Conservation (phyloP, 768 basidiomycete species). For the Phanerodontia chrysosporium region DNA sequence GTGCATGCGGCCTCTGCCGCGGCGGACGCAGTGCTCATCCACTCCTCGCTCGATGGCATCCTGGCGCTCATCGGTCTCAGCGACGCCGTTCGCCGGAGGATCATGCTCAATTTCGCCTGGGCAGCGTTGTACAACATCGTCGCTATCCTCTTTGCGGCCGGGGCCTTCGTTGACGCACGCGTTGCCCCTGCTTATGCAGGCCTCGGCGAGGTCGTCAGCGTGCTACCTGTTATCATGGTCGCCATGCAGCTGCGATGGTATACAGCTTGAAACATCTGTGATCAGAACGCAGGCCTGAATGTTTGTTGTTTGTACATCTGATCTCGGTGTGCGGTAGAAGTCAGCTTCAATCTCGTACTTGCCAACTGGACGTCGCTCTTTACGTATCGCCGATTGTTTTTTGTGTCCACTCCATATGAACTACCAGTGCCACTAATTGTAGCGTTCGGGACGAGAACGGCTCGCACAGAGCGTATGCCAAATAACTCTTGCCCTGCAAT, state of each 20-base stretch:
- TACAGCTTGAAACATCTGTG: not conserved
- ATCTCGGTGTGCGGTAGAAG: no score
- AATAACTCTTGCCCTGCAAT: no score
- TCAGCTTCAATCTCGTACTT: no score
- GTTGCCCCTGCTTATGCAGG: slow-evolving; percentile 41
- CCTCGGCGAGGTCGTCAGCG: slow-evolving; percentile 39
- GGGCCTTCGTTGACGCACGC: slow-evolving; percentile 38
- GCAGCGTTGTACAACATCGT: slow-evolving; percentile 40
- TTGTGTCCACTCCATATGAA: no score
- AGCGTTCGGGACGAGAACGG: no score
- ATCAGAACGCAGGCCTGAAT: no score
- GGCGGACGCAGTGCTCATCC: slow-evolving; percentile 44
- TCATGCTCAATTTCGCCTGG: slow-evolving; percentile 35
- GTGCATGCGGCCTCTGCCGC: slow-evolving; percentile 36
- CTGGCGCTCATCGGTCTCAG: slow-evolving; percentile 35
- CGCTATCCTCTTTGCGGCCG: slow-evolving; percentile 45
- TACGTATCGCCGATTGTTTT: no score
- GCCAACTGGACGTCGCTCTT: no score
- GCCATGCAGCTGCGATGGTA: slow-evolving; percentile 29
- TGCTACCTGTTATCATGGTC: slow-evolving; percentile 37
- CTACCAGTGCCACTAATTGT: no score
- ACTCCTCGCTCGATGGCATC: slow-evolving; percentile 31
- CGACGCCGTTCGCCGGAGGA: slow-evolving; percentile 29
- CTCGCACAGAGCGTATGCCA: no score
- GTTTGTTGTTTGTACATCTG: no score